Conservation (phyloP, 1,284 basidiomycete genomes). For the Takashimella tepidaria region DNA sequence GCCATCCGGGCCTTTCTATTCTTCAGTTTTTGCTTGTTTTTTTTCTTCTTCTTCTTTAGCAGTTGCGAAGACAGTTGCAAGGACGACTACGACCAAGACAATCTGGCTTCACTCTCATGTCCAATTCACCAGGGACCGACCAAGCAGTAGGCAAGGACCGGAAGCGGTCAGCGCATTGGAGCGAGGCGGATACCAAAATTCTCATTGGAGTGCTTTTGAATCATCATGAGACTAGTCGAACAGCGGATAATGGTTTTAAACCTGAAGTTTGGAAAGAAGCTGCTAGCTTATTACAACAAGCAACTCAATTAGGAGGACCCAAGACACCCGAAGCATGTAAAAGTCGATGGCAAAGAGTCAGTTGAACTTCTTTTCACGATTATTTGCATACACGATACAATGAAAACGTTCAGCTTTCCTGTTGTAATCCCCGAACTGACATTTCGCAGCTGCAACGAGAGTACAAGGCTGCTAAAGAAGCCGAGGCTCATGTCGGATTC, state of each 20-base stretch:
- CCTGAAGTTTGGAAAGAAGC: conserved; percentile 42
- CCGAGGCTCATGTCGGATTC: conserved; percentile 27
- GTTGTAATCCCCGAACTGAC: too few species aligned
- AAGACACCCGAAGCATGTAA: conserved; percentile 44
- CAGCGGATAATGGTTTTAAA: conserved; percentile 42
- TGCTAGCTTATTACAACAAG: conserved; percentile 18
- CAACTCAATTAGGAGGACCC: conserved; percentile 32
- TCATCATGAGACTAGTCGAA: conserved; percentile 32
- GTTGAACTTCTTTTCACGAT: too few species aligned
- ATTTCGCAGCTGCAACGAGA: conserved; percentile 32
- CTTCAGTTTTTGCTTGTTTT: too few species aligned
- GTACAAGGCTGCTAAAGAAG: conserved; percentile 35
- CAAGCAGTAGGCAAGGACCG: conserved; percentile 21
- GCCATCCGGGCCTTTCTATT: too few species aligned
- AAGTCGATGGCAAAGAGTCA: conserved; percentile 39
- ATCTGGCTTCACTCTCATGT: not conserved
- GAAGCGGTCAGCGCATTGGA: conserved; percentile 41
- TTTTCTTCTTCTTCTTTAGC: too few species aligned
- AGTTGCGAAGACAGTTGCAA: too few species aligned
- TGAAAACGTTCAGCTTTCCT: too few species aligned
- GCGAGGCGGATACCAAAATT: conserved; percentile 32
- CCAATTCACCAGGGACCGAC: not conserved
- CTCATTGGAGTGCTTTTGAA: conserved; percentile 30
- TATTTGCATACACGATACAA: too few species aligned
- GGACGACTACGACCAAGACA: too few species aligned